These are phyloP conservation scores for Saitozyma sp. DNA, from an alignment of 768 basidiomycete species.

Conservation along the genomic window DNA sequence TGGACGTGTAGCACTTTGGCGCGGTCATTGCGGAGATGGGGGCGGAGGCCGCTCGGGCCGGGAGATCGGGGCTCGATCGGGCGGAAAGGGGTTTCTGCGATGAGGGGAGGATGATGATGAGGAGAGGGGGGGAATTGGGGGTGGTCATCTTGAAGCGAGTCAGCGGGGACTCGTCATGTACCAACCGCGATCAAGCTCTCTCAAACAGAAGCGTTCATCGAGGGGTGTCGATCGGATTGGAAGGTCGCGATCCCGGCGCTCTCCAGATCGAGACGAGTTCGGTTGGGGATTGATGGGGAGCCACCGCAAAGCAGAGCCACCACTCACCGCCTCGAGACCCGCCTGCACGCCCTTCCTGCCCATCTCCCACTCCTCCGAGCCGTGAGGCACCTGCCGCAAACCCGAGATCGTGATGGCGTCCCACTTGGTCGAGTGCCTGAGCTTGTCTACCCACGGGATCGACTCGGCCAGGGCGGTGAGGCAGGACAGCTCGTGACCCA, in stretches of 20 bases:
- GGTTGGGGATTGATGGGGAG: too few species aligned
- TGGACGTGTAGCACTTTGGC: constrained; percentile 39
- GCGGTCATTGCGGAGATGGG: constrained; percentile 17
- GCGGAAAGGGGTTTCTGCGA: not conserved
- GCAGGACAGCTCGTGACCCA: constrained; percentile 42
- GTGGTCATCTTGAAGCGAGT: constrained; percentile 39
- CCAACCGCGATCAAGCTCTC: too few species aligned
- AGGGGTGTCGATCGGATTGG: too few species aligned
- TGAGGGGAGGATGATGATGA: constrained; percentile 46
- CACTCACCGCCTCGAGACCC: constrained; percentile 43
- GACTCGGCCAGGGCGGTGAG: constrained; percentile 45
- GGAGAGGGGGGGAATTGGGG: constrained; percentile 42
- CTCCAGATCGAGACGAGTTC: too few species aligned
- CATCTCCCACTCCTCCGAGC: constrained; percentile 38
- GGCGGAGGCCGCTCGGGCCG: constrained; percentile 8
- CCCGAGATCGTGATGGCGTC: constrained; percentile 47
- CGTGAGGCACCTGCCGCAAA: constrained; percentile 25
- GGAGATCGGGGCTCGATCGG: constrained; percentile 6
- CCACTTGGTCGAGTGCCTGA: constrained; percentile 27
- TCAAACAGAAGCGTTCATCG: too few species aligned
- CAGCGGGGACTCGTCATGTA: not conserved
- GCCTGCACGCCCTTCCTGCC: constrained; percentile 42
- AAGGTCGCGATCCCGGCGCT: too few species aligned
- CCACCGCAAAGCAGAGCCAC: not conserved
- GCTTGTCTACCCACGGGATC: constrained; percentile 35